Conservation (phyloP, 495 filamentous ascomycete species). For the Pyrenula massariospora region DNA sequence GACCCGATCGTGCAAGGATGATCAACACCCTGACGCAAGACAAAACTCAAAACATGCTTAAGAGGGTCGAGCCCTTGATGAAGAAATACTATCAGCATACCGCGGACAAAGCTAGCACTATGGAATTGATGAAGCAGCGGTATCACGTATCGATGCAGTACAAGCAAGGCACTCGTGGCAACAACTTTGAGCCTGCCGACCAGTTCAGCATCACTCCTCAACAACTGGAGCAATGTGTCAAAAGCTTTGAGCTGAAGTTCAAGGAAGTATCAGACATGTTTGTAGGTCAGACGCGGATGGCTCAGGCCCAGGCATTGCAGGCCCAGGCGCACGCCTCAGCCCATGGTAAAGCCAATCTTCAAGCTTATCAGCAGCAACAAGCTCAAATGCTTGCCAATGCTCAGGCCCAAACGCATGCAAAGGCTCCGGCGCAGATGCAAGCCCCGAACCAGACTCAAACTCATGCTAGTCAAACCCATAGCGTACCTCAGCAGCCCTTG, state of each 20-base stretch:
- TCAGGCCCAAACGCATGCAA: conserved; percentile 2
- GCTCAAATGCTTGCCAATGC: conserved; percentile 3
- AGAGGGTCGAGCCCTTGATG: not conserved
- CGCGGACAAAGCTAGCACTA: not conserved
- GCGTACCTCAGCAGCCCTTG: conserved; percentile 27
- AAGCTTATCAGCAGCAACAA: not conserved
- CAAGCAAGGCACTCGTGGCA: not conserved
- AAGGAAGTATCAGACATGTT: too few relatives aligned
- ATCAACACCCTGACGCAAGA: not conserved
- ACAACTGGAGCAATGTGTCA: not conserved
- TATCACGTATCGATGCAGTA: not conserved
- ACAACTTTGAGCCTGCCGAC: not conserved
- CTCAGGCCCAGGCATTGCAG: not conserved
- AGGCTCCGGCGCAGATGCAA: conserved; percentile 2
- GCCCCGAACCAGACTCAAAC: conserved; percentile 22
- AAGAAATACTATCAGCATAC: not conserved
- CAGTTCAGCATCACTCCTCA: not conserved
- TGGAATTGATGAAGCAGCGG: not conserved
- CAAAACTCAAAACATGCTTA: not conserved
- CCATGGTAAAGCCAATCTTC: not conserved
- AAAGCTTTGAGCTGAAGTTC: not conserved
- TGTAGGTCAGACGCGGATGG: not conserved
- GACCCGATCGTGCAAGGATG: not conserved
- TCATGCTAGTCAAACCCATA: conserved; percentile 12
- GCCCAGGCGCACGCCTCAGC: not conserved